Base-by-base conservation (phyloP, 2,329 filamentous ascomycete species). In the Talaromyces sp. region DNA sequence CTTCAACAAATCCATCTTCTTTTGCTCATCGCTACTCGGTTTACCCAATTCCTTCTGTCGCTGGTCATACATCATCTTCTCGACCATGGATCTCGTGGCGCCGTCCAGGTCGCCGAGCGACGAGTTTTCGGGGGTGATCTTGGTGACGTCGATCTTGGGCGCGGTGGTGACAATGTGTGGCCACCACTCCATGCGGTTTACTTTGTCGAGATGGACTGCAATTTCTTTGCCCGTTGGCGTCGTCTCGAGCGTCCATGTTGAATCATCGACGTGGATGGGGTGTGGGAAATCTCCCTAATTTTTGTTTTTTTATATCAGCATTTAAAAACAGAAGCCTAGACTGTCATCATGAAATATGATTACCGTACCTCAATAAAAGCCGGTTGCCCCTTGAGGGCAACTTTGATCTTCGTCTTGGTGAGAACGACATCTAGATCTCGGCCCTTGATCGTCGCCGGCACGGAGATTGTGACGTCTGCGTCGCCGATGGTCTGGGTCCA, bases 41-140 rank as follows among this genome's bases (percentile, higher is more conserved):
- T 89, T 84, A 4, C 95, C 95, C 77, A 85, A 82, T 81, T 98
- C 93, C 86, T 99, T 99, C 81, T 98, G 93, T 68, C 90, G 84
- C 83, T 99, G 95, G 81, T 99, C 95, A 72, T 85, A 99, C 95
- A 99, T 99, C 95, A 99, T 99, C 86, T 99, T 99, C 87, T 99
- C 95, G 52, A 99, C 95, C 94, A 99, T 98, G 63, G 88, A 86
- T 66, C 95, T 86, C 59, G 95, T 99, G 83, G 96, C 90, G 64
- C 95, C 95, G 73, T 98, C 94, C 68, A 99, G 82, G 76, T 99
- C 95, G 61, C 90, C 88, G 71, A 99, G 83, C 76, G 92, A 96
- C 73, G 89, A 93, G 74, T 89, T 93, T 79, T 98, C 95, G 27
- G 95, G 95, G 74, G 88, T 86, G 78, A 99, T 98, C 82, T 96